Evolutionary conservation across 1,284 basidiomycete genomes (phyloP).

Genomic region (Porphyrellus sp.): DNA sequence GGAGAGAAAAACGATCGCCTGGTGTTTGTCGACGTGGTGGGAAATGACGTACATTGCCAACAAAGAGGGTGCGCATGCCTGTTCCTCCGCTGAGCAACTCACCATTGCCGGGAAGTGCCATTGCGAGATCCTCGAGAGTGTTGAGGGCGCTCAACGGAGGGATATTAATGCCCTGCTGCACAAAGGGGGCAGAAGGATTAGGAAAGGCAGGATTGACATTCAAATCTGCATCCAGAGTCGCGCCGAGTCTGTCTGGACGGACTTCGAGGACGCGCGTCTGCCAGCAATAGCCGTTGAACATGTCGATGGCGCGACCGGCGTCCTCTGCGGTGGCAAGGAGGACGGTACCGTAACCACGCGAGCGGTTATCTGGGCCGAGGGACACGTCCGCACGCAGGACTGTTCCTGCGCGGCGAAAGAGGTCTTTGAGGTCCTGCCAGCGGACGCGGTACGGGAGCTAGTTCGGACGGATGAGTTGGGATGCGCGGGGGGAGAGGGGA

Average conservation of each 20-base stretch:
- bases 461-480: background rate
- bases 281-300: slow-evolving; percentile 92
- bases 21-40: slow-evolving; percentile 10
- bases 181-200: slow-evolving; percentile 15
- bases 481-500: slow-evolving; percentile 9
- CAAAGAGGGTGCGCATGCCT: slow-evolving; percentile 63
- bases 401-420: slow-evolving; percentile 92
- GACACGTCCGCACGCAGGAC: slow-evolving; percentile 94
- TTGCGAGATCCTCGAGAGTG: slow-evolving; percentile 22
- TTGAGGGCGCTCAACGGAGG: slow-evolving; percentile 14
- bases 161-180: slow-evolving; percentile 20
- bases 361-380: slow-evolving; percentile 88
- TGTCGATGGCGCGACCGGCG: slow-evolving; percentile 83
- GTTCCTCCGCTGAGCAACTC: slow-evolving; percentile 32
- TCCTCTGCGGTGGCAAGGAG: slow-evolving; percentile 90
- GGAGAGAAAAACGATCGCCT: slow-evolving; percentile 1
- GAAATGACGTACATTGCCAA: slow-evolving; percentile 54
- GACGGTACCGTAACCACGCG: slow-evolving; percentile 91
- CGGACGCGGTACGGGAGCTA: slow-evolving; percentile 93
- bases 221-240: slow-evolving; percentile 27
- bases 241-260: slow-evolving; percentile 70
- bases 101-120: slow-evolving; percentile 14
- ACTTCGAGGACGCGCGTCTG: slow-evolving; percentile 90
- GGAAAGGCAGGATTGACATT: slow-evolving; percentile 14
- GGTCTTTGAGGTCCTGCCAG: slow-evolving; percentile 98